Evolutionary conservation across 2,329 filamentous ascomycete genomes (phyloP), one percentile per base, ranked within the genome.

Genomic region (Fusarium metavorans): DNA sequence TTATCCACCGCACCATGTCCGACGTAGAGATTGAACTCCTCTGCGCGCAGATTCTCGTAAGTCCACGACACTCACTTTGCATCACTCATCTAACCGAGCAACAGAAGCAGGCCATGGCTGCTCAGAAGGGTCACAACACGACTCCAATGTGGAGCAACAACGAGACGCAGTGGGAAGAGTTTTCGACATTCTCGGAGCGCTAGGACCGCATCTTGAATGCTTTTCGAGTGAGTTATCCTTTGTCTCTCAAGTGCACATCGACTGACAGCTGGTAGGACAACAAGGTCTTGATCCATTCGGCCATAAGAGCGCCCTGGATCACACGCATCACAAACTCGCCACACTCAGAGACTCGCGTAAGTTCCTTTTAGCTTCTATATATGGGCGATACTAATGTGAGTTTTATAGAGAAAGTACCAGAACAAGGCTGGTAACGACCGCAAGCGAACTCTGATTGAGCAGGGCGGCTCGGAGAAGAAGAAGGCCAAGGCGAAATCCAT

Each of bases 121-220:
- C 75, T 0, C 76, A 78, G 27, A 58, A 73, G 58, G 76, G 77
- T 3, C 30, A 48, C 5, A 78, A 76, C 59, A 60, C 35, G n/a
- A 43, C 75, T 34, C 76, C 76, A 1, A 50, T 78, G 1, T 78
- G 75, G 76, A 77, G 76, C 11, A 67, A 69, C 52, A 69, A 66
- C 14, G 76, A 78, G n/a, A 62, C 74, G 16, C 71, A 76, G 41
- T 76, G 76, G 73, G 76, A 78, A 48, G 69, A 78, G 67, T 77
- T 70, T 48, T 68, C 54, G 20, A 75, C 67, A 37, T 78, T 78
- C 64, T 70, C 64, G 66, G 75, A 76, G 71, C 76, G 76, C 62
- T 78, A 77, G 76, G 56, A 35, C 32, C 75, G 71, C 66, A 71
- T 78, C 66, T 65, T 78, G 56, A 61, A 67, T 54, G 75, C 71